phyloP scores from a whole-genome alignment of 2,329 filamentous ascomycete genomes.

The Diaporthe sp. region DNA sequence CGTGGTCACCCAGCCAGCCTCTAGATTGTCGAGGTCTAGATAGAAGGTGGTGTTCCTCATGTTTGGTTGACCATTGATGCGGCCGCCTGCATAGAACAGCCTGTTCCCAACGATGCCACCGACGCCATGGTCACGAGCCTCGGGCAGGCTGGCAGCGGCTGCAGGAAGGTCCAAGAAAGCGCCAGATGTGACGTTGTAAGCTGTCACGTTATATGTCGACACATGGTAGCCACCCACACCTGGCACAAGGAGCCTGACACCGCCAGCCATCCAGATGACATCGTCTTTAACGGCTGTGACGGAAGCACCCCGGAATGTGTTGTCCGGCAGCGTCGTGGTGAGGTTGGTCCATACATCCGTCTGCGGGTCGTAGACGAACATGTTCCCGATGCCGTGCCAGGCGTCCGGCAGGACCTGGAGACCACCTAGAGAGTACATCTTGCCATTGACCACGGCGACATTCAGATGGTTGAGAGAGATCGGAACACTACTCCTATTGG shows the following conservation, averaged over 20 bases:
- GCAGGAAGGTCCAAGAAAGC: constrained; percentile 47
- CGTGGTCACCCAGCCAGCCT: constrained; percentile 47
- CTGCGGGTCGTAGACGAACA: constrained; percentile 48
- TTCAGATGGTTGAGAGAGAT: constrained; percentile 53
- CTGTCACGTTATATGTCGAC: constrained; percentile 46
- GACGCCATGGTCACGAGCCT: constrained; percentile 50
- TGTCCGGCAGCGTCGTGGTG: constrained; percentile 44
- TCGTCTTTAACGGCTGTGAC: constrained; percentile 47
- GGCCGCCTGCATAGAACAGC: constrained; percentile 54
- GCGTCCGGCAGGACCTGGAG: constrained; percentile 44
- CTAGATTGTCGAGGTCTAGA: constrained; percentile 47
- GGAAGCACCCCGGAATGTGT: constrained; percentile 48
- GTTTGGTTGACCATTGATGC: constrained; percentile 47
- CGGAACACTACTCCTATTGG: constrained; percentile 45
- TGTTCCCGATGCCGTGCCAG: constrained; percentile 46
- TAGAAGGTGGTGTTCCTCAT: constrained; percentile 51
- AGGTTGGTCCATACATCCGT: constrained; percentile 47
- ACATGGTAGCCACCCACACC: constrained; percentile 41
- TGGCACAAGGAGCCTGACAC: constrained; percentile 46
- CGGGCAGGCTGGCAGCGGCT: constrained; percentile 47
- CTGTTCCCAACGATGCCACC: constrained; percentile 46
- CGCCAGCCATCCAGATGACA: constrained; percentile 54
- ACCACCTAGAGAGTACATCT: constrained; percentile 55
- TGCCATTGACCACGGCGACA: constrained; percentile 49
- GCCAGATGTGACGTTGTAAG: constrained; percentile 46